Percentiles rank a stretch among this genome's conserved stretches.
phyloP scores from a whole-genome alignment of 2,329 filamentous ascomycete genomes.

The Claviceps monticola region DNA sequence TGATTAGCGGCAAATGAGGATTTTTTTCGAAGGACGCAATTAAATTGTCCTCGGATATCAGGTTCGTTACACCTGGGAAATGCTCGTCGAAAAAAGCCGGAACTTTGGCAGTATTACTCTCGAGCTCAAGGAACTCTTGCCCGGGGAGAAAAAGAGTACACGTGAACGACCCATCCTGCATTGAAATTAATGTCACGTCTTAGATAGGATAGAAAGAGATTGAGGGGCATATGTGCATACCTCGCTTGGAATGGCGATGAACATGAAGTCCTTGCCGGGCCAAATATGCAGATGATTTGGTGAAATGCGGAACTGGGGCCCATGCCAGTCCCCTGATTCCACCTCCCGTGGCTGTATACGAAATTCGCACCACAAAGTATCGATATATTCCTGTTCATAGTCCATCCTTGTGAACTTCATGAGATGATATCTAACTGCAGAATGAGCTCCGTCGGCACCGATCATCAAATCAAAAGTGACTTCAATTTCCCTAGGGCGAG shows the following conservation, averaged over 20 bases:
- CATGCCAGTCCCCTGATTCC: slow-evolving; percentile 14
- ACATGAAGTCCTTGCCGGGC: slow-evolving; percentile 92
- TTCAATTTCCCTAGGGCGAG: slow-evolving; percentile 58
- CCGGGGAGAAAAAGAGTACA: slow-evolving; percentile 85
- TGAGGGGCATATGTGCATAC: slow-evolving; percentile 22
- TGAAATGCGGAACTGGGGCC: slow-evolving; percentile 58
- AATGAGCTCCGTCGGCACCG: slow-evolving; percentile 90
- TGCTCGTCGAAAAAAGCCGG: slow-evolving; percentile 64
- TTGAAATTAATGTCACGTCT: slow-evolving; percentile 7
- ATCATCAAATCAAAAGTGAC: slow-evolving; percentile 86
- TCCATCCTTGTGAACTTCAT: slow-evolving; percentile 92
- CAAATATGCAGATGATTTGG: slow-evolving; percentile 95
- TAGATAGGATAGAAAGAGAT: not conserved
- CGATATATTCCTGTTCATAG: slow-evolving; percentile 89
- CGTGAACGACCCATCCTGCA: slow-evolving; percentile 76
- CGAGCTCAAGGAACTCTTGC: slow-evolving; percentile 52
- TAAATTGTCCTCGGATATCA: slow-evolving; percentile 56
- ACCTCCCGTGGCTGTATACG: slow-evolving; percentile 47
- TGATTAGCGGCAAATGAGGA: slow-evolving; percentile 84
- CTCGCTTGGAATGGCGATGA: slow-evolving; percentile 79
- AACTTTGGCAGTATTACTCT: slow-evolving; percentile 44
- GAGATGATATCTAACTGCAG: slow-evolving; percentile 76
- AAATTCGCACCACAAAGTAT: slow-evolving; percentile 96
- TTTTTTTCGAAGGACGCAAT: slow-evolving; percentile 64
- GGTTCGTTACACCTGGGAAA: slow-evolving; percentile 71